phyloP scores from a whole-genome alignment of 2,329 filamentous ascomycete species.

The Venturia carpophila region DNA sequence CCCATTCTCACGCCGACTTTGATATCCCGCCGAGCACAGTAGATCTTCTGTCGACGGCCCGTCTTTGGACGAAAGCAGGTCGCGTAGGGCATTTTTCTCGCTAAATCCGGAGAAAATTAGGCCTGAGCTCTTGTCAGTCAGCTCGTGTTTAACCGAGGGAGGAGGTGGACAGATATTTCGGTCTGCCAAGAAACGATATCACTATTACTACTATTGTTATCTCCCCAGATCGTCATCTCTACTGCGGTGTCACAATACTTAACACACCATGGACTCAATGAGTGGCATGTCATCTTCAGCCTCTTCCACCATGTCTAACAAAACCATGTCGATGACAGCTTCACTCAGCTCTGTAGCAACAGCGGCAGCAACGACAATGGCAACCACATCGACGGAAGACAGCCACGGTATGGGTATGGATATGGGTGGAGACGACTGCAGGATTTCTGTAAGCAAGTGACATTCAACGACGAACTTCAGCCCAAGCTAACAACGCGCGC shows the following conservation, averaged over 20 bases:
- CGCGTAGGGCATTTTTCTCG: background rate
- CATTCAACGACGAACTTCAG: background rate
- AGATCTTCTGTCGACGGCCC: background rate
- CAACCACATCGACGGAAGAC: background rate
- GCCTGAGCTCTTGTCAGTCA: background rate
- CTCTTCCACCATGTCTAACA: background rate
- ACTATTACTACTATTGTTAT: background rate
- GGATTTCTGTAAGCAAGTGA: conserved; percentile 30
- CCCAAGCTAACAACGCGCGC: background rate
- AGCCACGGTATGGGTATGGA: conserved; percentile 19
- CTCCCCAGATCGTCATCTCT: background rate
- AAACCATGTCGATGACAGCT: conserved; percentile 14
- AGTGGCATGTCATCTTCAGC: conserved; percentile 9
- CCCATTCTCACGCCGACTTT: background rate
- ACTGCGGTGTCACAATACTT: too few relatives aligned
- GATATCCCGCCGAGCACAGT: too few relatives aligned
- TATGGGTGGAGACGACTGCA: conserved; percentile 28
- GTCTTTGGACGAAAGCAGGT: background rate
- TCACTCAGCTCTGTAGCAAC: background rate
- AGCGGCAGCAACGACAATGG: background rate
- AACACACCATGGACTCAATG: background rate
- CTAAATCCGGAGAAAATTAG: background rate
- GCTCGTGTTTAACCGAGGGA: background rate
- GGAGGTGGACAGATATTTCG: background rate
- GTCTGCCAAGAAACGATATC: background rate